These are phyloP conservation scores for Leishmania tropica DNA, from an alignment of 208 protist species.

Conservation along the genomic window DNA sequence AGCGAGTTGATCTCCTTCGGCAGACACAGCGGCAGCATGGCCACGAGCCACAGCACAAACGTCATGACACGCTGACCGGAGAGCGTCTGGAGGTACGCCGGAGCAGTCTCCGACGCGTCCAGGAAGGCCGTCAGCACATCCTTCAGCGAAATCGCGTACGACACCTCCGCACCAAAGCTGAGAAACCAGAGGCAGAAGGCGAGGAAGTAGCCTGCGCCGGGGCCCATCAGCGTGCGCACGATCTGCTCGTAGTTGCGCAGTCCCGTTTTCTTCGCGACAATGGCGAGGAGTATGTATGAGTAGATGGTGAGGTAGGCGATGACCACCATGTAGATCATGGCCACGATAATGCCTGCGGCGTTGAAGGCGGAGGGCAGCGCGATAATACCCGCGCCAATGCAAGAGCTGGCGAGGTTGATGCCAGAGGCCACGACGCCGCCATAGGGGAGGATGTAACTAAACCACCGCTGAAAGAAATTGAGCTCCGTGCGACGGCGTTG, in stretches of 20 bases:
- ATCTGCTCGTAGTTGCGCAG: slow-evolving; percentile 65
- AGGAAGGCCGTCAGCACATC: slow-evolving; percentile 55
- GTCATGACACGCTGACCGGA: slow-evolving; percentile 46
- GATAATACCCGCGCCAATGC: slow-evolving; percentile 75
- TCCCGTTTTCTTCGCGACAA: slow-evolving; percentile 37
- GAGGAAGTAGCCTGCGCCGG: slow-evolving; percentile 54
- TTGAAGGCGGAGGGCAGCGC: slow-evolving; percentile 60
- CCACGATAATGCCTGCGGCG: slow-evolving; percentile 56
- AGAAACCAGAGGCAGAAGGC: slow-evolving; percentile 51
- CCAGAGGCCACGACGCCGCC: slow-evolving; percentile 56
- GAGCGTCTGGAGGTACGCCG: slow-evolving; percentile 33
- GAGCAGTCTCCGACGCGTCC: slow-evolving; percentile 20
- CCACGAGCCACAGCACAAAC: slow-evolving; percentile 44
- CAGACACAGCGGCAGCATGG: slow-evolving; percentile 69
- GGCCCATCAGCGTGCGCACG: slow-evolving; percentile 46
- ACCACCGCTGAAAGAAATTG: slow-evolving; percentile 27
- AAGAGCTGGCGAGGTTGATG: slow-evolving; percentile 68
- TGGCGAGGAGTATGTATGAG: slow-evolving; percentile 51
- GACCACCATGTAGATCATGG: slow-evolving; percentile 64
- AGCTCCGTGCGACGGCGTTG: slow-evolving; percentile 27
- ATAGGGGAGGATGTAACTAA: slow-evolving; percentile 54
- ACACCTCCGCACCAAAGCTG: slow-evolving; percentile 60
- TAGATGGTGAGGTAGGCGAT: slow-evolving; percentile 58
- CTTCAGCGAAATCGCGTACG: slow-evolving; percentile 59
- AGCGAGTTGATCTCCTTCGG: slow-evolving; percentile 68